Conservation (phyloP, 2,329 filamentous ascomycete genomes). For the Colletotrichum lini region DNA sequence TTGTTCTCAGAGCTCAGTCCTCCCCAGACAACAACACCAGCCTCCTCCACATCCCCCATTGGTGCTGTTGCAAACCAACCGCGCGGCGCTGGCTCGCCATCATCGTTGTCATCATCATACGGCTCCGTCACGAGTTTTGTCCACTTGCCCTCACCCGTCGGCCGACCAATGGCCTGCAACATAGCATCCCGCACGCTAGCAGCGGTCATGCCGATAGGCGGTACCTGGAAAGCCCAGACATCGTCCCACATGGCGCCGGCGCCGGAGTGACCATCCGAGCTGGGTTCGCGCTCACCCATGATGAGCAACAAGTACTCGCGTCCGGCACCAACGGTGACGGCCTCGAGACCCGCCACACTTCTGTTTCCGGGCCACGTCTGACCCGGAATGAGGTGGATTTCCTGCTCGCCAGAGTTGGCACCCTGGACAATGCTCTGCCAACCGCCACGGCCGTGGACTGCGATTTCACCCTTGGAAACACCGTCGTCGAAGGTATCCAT, state of each 20-base stretch:
- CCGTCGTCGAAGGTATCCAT: conserved; percentile 70
- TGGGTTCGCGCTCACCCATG: conserved; percentile 70
- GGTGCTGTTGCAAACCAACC: conserved; percentile 72
- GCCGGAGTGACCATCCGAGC: conserved; percentile 62
- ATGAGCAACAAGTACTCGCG: conserved; percentile 74
- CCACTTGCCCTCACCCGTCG: conserved; percentile 73
- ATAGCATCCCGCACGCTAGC: conserved; percentile 71
- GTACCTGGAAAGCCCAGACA: conserved; percentile 76
- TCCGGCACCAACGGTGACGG: conserved; percentile 71
- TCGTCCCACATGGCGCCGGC: conserved; percentile 71
- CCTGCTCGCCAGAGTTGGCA: conserved; percentile 50
- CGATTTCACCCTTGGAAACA: conserved; percentile 63
- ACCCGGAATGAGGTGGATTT: conserved; percentile 51
- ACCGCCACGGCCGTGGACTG: conserved; percentile 63
- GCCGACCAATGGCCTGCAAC: conserved; percentile 65
- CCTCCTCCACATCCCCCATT: conserved; percentile 72
- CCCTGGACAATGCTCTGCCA: conserved; percentile 69
- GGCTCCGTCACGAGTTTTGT: conserved; percentile 61
- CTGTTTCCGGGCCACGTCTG: conserved; percentile 67
- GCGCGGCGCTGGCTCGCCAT: conserved; percentile 65
- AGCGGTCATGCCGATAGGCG: conserved; percentile 66
- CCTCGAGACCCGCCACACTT: conserved; percentile 68
- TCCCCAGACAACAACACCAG: conserved; percentile 72
- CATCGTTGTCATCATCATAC: conserved; percentile 63
- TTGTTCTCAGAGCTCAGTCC: conserved; percentile 67